Evolutionary conservation across 164 flowering plant species (phyloP).

Genomic region (Kalanchoe fedtschenkoi): DNA sequence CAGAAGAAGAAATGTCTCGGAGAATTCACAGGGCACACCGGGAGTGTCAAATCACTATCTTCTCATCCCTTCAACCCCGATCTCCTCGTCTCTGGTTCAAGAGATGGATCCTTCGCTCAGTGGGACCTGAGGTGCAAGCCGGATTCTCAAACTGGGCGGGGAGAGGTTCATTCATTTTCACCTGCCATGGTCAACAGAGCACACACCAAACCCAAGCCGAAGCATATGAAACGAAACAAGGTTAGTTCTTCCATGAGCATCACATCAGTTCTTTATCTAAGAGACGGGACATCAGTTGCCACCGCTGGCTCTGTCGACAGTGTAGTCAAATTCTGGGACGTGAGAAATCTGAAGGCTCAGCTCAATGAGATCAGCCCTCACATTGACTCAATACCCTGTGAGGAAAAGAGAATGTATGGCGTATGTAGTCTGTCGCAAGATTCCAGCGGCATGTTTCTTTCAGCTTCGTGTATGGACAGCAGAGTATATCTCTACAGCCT

Average conservation of each 20-base stretch:
- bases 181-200: constrained; percentile 46
- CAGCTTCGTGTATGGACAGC: constrained; percentile 92
- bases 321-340: constrained; percentile 84
- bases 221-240: constrained; percentile 48
- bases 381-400: constrained; percentile 19
- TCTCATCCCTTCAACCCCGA: constrained; percentile 71
- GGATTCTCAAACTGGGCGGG: constrained; percentile 16
- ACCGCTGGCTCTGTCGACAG: constrained; percentile 94
- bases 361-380: constrained; percentile 43
- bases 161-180: constrained; percentile 24
- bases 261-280: constrained; percentile 85
- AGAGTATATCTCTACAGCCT: constrained; percentile 79
- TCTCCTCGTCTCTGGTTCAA: constrained; percentile 78
- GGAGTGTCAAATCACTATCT: constrained; percentile 70
- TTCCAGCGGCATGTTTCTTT: constrained; percentile 60
- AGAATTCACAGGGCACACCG: constrained; percentile 58
- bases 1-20: constrained; percentile 47
- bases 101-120: constrained; percentile 86
- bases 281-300: constrained; percentile 79
- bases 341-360: constrained; percentile 47
- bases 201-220: constrained; percentile 38
- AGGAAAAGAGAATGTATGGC: constrained; percentile 63
- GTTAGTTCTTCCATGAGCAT: constrained; percentile 65
- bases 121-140: constrained; percentile 79
- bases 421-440: constrained; percentile 85